Base-by-base conservation (phyloP, 768 basidiomycete genomes). In the Tubosaeta sp. region DNA sequence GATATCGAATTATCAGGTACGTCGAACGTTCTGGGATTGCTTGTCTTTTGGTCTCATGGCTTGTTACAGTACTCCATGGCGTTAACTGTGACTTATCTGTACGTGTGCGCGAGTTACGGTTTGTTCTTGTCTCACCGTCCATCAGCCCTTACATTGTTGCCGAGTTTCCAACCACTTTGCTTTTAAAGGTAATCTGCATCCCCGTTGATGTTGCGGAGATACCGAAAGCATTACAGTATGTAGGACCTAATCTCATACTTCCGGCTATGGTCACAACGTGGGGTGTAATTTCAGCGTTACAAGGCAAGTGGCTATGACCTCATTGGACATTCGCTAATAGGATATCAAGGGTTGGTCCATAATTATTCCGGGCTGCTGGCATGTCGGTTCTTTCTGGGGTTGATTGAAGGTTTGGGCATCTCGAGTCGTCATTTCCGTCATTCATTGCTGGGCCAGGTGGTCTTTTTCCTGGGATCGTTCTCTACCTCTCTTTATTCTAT, bases 241-340 rank as follows among this genome's bases (percentile, higher is more conserved):
- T 75, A 41, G 78, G 83, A 9, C 81, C 85, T 5, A 74, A 84
- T 12, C 74, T 81, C 52, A 68, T 79, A 41, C 74, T 85, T 59
- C 85, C 87, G 0, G 64, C 77, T 0, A 81, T 87, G 76, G 68
- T 85, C 31, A 73, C 76, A 0, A 60, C 80, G 1, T 88, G 86
- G 86, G 86, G 86, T 6, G 43, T 85, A 13, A 75, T 83, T 13
- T 76, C 78, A 5, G 73, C 81, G 5, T 69, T 79, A 31, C 86
- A 88, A 74, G 84, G 82, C 76, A 31, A 50, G 50, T 4, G 10
- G 1, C 16, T 10, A 14, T 50, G 2, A 16, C 8, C 10, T 0
- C 31, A 14, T 22, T 7, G 14, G 5, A 32, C 4, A 33, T 31
- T 37, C 25, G 4, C 26, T 58, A 14, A 56, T 42, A 1, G 12